Percentiles rank a stretch among this genome's conserved stretches.
These are phyloP conservation scores for Amphirosellinia nigrospora DNA, from an alignment of 495 filamentous ascomycete species.

Conservation along the genomic window DNA sequence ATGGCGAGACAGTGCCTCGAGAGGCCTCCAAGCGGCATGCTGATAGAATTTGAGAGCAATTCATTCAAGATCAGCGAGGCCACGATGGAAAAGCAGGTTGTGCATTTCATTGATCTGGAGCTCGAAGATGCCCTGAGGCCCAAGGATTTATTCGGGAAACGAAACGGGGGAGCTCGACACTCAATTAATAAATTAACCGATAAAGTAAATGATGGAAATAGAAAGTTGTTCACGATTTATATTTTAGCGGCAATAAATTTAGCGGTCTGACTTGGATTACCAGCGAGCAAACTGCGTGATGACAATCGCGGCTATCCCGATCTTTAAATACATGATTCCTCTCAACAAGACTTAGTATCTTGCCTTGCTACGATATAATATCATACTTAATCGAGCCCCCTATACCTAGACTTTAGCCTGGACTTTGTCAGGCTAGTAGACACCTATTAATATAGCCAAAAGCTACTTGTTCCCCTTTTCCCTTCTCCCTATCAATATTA, in stretches of 20 bases:
- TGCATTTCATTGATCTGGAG: conserved; percentile 9
- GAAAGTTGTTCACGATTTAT: not conserved
- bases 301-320: not conserved
- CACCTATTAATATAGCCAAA: not conserved
- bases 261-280: not conserved
- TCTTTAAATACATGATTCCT: not conserved
- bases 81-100: not conserved
- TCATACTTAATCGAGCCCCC: not conserved
- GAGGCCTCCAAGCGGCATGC: not conserved
- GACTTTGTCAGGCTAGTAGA: not conserved
- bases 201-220: not conserved
- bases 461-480: not conserved
- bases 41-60: not conserved
- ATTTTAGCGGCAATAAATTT: not conserved
- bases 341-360: not conserved
- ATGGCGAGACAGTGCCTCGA: not conserved
- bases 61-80: not conserved
- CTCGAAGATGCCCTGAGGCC: not conserved
- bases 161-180: not conserved
- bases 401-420: not conserved
- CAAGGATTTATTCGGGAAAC: not conserved
- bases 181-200: not conserved
- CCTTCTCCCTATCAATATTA: not conserved
- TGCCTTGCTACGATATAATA: not conserved
- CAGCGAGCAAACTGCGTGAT: not conserved